phyloP scores from a whole-genome alignment of 768 basidiomycete species.

The Tulasnella sp. region DNA sequence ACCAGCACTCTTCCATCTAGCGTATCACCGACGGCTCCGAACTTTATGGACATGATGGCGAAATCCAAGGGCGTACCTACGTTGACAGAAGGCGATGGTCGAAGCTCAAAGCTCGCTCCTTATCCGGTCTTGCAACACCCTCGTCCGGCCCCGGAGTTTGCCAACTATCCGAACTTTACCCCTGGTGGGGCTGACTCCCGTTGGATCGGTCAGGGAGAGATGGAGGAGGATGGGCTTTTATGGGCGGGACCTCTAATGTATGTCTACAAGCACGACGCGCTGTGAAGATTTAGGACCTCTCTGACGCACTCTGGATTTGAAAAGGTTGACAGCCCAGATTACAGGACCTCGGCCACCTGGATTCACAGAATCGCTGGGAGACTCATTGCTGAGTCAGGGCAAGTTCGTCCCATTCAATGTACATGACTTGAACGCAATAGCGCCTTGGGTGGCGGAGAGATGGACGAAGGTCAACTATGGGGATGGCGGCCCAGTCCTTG shows the following conservation, averaged over 20 bases:
- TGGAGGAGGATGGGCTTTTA: constrained; percentile 24
- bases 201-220: constrained; percentile 39
- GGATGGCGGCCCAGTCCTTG: too few relatives aligned
- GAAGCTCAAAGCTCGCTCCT: too few relatives aligned
- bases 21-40: too few relatives aligned
- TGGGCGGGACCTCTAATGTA: constrained; percentile 20
- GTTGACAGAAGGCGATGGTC: too few relatives aligned
- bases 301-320: neutral
- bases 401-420: constrained; percentile 60
- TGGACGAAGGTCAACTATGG: constrained; percentile 59
- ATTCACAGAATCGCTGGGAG: too few relatives aligned
- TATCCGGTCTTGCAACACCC: constrained; percentile 45
- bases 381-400: neutral
- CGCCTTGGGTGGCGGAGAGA: constrained; percentile 67
- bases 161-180: constrained; percentile 64
- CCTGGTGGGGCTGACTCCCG: constrained; percentile 54
- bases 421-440: constrained; percentile 57
- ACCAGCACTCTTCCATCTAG: too few relatives aligned
- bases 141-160: constrained; percentile 42
- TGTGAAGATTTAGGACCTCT: neutral
- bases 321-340: constrained; percentile 9
- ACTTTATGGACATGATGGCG: too few relatives aligned
- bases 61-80: too few relatives aligned
- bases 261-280: neutral
- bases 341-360: neutral